Base-by-base conservation (phyloP, 2,329 filamentous ascomycete genomes). In the Aspergillus cejpii region DNA sequence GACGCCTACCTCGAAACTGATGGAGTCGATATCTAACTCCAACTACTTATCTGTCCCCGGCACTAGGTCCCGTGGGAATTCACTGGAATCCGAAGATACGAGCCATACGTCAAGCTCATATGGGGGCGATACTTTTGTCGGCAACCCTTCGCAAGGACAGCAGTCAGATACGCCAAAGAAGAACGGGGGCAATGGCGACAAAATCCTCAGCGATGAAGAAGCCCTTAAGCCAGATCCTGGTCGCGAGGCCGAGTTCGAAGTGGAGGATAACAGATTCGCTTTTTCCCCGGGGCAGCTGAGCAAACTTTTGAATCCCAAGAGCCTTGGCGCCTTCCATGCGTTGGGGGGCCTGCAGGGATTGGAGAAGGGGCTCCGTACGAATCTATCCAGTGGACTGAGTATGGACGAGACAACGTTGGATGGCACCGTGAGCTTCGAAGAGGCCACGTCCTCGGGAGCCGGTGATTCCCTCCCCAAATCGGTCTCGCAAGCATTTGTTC, bases 261-360 rank as follows among this genome's bases (percentile, higher is more conserved):
- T 83, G 12, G 73, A 80, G 37, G 72, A 83, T 55, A 87, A 85
- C 63, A 79, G 75, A 36, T 88, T 89, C 56, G 85, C 83, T 6
- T 88, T 83, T 57, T 78, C 81, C 0, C 83, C 83, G 8, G 86
- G 85, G 19, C 84, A 86, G 55, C 68, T 87, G 56, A 81, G 79
- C 50, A 91, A 91, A 67, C 69, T 92, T 5, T 73, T 89, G 41
- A 90, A 90, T 52, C 86, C 87, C 0, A 92, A 92, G 67, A 89
- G 77, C 55, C 71, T 86, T 48, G 73, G 78, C 20, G 86, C 85
- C 3, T 88, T 90, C 50, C 80, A 84, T 54, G 84, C 84, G 5
- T 66, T 92, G 2, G 87, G 87, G 43, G 87, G 87, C 39, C 62
- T 91, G 5, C 70, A 69, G 6, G 87, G 87, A 2, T 62, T 92